phyloP scores from a whole-genome alignment of 352 stramenopile species.

The Globisporangium cylindrosporum region DNA sequence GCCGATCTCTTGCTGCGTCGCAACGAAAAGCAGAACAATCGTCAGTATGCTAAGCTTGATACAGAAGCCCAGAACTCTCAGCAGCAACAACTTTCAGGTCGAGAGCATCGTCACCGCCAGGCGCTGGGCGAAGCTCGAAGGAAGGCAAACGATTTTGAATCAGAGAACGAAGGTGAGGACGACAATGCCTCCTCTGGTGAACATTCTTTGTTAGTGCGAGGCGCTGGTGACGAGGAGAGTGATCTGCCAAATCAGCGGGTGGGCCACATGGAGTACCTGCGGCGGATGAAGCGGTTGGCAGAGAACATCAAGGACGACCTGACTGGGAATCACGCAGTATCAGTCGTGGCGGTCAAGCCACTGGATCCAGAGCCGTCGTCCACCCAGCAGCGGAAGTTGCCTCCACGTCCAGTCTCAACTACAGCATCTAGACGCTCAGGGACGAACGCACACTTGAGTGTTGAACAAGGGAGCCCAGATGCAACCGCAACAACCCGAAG shows the following conservation, averaged over 20 bases:
- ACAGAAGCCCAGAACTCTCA: background rate
- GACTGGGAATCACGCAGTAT: slow-evolving; percentile 3
- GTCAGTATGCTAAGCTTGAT: too few relatives aligned
- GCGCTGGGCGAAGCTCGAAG: slow-evolving; percentile 29
- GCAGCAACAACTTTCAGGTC: background rate
- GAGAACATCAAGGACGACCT: slow-evolving; percentile 68
- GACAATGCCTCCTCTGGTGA: background rate
- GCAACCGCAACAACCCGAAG: slow-evolving; percentile 2
- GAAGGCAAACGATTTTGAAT: background rate
- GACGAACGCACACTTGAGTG: background rate
- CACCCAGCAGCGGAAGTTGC: background rate
- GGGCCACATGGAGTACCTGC: slow-evolving; percentile 69
- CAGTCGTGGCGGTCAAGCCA: background rate
- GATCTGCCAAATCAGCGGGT: slow-evolving; percentile 53
- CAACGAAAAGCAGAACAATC: background rate
- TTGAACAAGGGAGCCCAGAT: background rate
- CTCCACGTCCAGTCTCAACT: background rate
- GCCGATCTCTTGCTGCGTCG: slow-evolving; percentile 10
- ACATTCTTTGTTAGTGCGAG: slow-evolving; percentile 13
- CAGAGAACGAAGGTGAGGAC: background rate
- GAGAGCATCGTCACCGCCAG: slow-evolving; percentile 25
- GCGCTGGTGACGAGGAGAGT: slow-evolving; percentile 37
- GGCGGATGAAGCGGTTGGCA: slow-evolving; percentile 60
- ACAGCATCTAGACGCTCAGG: background rate
- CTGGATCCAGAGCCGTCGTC: background rate